A percentile compares a stretch with the other conserved stretches of the same genome.
Evolutionary conservation across 345 rosid species (phyloP).

Genomic region (Barbarea vulgaris): DNA sequence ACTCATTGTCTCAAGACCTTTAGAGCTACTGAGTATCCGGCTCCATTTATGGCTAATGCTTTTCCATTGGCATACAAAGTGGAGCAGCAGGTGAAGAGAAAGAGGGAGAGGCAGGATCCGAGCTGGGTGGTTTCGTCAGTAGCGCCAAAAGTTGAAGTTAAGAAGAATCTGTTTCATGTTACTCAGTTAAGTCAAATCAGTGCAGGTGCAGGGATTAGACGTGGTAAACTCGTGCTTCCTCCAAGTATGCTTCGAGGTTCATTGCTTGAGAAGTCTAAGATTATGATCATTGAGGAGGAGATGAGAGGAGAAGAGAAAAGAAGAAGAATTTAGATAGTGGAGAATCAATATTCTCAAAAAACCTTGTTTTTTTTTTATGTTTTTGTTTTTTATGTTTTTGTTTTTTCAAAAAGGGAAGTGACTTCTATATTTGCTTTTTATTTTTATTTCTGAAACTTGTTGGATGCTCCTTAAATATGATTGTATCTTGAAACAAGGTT

Average conservation of each 20-base stretch:
- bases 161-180: not conserved
- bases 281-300: conserved; percentile 48
- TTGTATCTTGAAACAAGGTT: not conserved
- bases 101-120: not conserved
- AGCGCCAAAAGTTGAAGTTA: not conserved
- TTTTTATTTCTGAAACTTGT: too few relatives aligned
- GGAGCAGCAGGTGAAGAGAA: not conserved
- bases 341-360: too few relatives aligned
- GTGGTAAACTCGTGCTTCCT: not conserved
- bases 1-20: not conserved
- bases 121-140: not conserved
- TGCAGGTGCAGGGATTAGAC: not conserved
- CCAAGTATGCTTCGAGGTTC: conserved; percentile 51
- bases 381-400: too few relatives aligned
- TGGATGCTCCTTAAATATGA: not conserved
- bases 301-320: not conserved
- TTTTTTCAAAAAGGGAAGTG: too few relatives aligned
- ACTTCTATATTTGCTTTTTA: too few relatives aligned
- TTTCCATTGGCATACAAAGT: not conserved
- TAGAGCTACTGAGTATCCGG: not conserved
- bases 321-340: not conserved
- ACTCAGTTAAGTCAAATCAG: not conserved
- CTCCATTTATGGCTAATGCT: not conserved
- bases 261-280: conserved; percentile 66
- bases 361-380: too few relatives aligned